Evolutionary conservation across 1,139 yeast species (phyloP), one percentile per base, ranked within the genome.

Genomic region (Protomyces inundatus): DNA sequence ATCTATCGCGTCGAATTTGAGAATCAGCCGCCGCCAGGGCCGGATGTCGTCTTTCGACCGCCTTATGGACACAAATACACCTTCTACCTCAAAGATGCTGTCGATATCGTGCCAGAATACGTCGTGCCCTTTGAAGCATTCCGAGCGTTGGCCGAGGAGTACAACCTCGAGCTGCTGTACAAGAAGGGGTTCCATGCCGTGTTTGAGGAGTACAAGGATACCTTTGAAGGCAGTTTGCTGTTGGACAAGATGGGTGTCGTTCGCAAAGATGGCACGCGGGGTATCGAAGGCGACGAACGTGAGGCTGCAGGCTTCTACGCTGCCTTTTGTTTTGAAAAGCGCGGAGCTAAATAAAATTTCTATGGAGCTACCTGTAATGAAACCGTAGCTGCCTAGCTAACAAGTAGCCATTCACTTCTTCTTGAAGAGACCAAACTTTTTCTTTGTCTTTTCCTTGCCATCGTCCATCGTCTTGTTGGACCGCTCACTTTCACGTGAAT

Each of bases 51-150:
- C 55, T 90, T 90, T 72, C 79, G 84, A 16, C 83, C 86, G 0
- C 89, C 95, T 0, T 91, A 80, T 73, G 98, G 98, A 0, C 88
- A 90, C 74, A 81, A 84, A 70, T 93, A 93, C 74, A 83, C 83
- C 61, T 93, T 89, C 73, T 89, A 81, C 77, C 77, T 93, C 67
- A 85, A 86, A 69, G 98, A 93, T 76, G 98, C 99, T 0, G 95
- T 93, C 57, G 97, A 90, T 68, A 86, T 93, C 71, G 97, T 93
- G 6, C 98, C 98, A 0, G 99, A 93, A 73, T 93, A 88, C 72
- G 95, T 93, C n/a, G 97, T 93, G 4, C 98, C 98, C 0, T 90
- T 93, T 76, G 97, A 93, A 71, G 83, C 87, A 0, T 82, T 93
- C 66, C 80, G 96, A 73, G 83, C 86, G 66, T 57, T 70, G 60